Base-by-base conservation (phyloP, 2,329 filamentous ascomycete genomes). In the Diaporthe batatas region DNA sequence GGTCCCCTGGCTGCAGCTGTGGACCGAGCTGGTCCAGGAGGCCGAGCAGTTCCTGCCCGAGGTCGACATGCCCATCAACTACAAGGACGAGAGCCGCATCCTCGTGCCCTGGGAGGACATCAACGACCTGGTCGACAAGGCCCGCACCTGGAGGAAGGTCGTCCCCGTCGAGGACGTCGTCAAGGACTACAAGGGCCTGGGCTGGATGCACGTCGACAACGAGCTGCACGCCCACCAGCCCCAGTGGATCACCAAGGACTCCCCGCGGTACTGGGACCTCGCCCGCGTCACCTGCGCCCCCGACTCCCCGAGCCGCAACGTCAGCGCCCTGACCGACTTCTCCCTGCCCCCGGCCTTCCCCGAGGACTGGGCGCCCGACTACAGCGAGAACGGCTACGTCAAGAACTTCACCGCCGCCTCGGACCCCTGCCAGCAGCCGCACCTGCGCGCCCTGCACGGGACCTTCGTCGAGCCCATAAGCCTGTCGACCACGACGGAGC, bases 41-140 rank as follows among this genome's bases (percentile, higher is more conserved):
- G 88, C 91, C 47, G 85, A 87, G 34, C 78, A 84, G 18, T 82
- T 86, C 65, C 79, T 92, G 29, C 91, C 90, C 6, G 90, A 92
- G 74, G 87, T 92, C 79, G 90, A 92, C 78, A 91, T 92, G 83
- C 87, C 90, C 14, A 89, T 92, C 82, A 92, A 92, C 77, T 84
- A 86, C 68, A 85, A 91, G 81, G 90, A 92, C 78, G 89, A 92
- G 78, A 86, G 90, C 36, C 85, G 91, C 29, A 79, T 93, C n/a
- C 81, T 92, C 39, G 88, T 91, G 3, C 86, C 89, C 12, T 90
- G 86, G 81, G 86, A 91, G 70, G 83, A 87, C 18, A 86, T 92
- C 71, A 83, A 87, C 32, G 81, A 82, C 32, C 81, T 89, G 64
- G 83, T 91, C 12, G 80, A 80, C 10, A 81, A 83, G 59, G 90